Base-by-base conservation (phyloP, 2,329 filamentous ascomycete species). In the Lachnellula arida region DNA sequence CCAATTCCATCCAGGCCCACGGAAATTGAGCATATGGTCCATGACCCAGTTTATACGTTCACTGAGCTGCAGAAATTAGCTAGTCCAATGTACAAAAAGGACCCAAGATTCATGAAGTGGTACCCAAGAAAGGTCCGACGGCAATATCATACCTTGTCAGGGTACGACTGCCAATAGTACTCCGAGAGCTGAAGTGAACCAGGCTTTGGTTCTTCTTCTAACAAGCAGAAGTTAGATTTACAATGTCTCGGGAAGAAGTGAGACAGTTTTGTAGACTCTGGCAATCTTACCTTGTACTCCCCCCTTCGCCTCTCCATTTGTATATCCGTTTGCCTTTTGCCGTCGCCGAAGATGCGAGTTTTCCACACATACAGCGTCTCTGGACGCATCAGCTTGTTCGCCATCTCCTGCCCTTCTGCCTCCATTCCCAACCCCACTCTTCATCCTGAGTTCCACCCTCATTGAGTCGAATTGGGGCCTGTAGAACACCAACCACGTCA, bases 111-210 rank as follows among this genome's bases (percentile, higher is more conserved):
- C 9, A 32, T 32, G 9, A 32, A 12, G 28, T 32, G 9, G 28
- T 9, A 9, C 28, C 9, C 28, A 9, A 32, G 28, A 32, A 12
- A 32, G 28, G 28, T 32, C 28, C 9, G 9, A 9, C 28, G 28
- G 9, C 28, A 32, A 32, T 32, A 32, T 23, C 65, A 51, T 46
- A 84, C 77, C 1, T 70, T 78, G 3, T 78, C 67, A 4, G 83
- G 84, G 60, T 79, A 87, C 0, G 75, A 69, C 65, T 87, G 78
- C 84, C 84, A 87, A 63, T 79, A 77, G 54, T 84, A 85, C 12
- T 44, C 42, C 12, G 19, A 11, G 17, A 19, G 15, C 9, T 42
- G 17, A 25, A 4, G 17, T 32, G 28, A 12, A 9, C 28, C 28
- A 2, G 9, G 9, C 28, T 32, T 32, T 32, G 28, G 28, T 32